Evolutionary conservation across 1,139 yeast genomes (phyloP), one percentile per base, ranked within the genome.

Genomic region (Candida anutae): DNA sequence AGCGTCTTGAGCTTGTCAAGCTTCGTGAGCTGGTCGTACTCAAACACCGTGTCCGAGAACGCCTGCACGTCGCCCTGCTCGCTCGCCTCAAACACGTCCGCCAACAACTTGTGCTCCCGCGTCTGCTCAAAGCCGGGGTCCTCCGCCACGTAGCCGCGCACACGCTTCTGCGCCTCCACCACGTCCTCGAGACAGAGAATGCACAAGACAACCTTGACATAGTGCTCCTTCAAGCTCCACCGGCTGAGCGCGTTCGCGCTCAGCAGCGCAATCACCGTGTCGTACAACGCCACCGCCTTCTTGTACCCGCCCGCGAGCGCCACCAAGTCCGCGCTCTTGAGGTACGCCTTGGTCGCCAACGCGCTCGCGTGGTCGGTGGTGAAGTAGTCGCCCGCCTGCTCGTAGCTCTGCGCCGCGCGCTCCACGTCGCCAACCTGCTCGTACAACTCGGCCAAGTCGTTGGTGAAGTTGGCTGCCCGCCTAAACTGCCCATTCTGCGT

Each of bases 361-460:
- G 96, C 94, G 39, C 80, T 82, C 1, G 98, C 97, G 36, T 85
- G 90, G 56, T 90, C 98, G 37, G 93, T 87, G 34, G 76, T 74
- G 50, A 82, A 87, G 84, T 95, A 90, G 48, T 93, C 97, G 23
- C 95, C 96, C 4, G 98, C 96, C 44, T 81, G 83, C 48, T 87
- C 94, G 52, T 82, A 90, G 16, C 90, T 75, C 34, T 68, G 66
- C 31, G 81, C 69, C 3, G 98, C 96, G 40, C 71, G 71, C 12
- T 67, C 62, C 15, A 59, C 54, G 46, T 88, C 94, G 30, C 71
- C 70, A 21, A 82, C 61, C 27, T 69, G 69, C 53, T 90, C 97
- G 50, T 83, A 85, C 26, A 90, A 57, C 40, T 77, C 90, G 3
- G 88, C 98, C 45, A 90, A 68, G 50, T 90, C 97, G 66, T 81